A percentile compares a stretch with the other conserved stretches of the same genome.
Conservation (phyloP, 805 yeast species). For the Kluyveromyces wickerhamii region DNA sequence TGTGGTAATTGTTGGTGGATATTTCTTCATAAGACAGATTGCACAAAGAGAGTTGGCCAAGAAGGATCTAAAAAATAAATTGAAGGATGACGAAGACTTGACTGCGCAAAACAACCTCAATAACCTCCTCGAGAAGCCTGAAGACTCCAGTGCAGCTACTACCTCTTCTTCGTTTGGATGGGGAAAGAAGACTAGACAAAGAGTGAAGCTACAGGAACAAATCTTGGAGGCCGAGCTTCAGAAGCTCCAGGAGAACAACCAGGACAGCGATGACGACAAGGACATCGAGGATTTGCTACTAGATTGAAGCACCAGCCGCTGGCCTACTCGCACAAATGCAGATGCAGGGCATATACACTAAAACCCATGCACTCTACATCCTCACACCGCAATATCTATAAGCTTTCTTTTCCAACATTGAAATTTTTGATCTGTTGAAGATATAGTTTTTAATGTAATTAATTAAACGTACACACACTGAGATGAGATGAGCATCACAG, state of each 20-base stretch:
- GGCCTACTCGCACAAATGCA: no score
- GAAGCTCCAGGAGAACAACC: constrained; percentile 34
- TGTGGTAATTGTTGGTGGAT: constrained; percentile 52
- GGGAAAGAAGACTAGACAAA: constrained; percentile 68
- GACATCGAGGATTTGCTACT: constrained; percentile 65
- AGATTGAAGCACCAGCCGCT: constrained; percentile 31
- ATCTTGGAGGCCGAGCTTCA: constrained; percentile 41
- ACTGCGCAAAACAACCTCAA: constrained; percentile 30
- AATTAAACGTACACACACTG: no score
- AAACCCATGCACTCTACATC: no score
- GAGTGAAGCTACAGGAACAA: constrained; percentile 47
- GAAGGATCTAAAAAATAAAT: constrained; percentile 46
- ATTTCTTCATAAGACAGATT: constrained; percentile 48
- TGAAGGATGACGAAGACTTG: constrained; percentile 29
- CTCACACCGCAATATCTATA: no score
- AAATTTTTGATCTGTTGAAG: no score
- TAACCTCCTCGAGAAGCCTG: constrained; percentile 30
- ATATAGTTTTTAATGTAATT: no score
- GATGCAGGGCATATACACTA: no score
- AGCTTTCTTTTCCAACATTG: no score
- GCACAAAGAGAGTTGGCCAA: constrained; percentile 49
- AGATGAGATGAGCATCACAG: no score
- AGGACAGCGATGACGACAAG: constrained; percentile 45
- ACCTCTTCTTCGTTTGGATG: constrained; percentile 58
- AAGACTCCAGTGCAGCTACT: constrained; percentile 31